Evolutionary conservation across 2,329 filamentous ascomycete species (phyloP).

Genomic region (Colletotrichum somersetense): DNA sequence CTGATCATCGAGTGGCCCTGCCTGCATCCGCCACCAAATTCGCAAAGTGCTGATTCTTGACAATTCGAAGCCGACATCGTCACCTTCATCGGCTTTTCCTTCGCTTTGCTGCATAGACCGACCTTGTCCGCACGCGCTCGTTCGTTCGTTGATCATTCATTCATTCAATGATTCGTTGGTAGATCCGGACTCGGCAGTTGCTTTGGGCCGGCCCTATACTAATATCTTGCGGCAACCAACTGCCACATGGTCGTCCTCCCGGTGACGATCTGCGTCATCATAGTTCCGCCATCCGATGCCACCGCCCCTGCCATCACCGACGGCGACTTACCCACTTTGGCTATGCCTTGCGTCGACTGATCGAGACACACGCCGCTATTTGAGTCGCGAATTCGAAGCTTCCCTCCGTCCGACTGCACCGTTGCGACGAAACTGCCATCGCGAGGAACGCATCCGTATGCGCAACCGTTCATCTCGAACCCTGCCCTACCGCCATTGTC

Average conservation of each 20-base stretch:
- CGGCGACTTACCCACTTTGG: conserved; percentile 33
- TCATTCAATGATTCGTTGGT: background rate
- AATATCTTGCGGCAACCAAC: conserved; percentile 19
- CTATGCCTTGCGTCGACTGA: conserved; percentile 38
- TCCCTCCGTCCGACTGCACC: conserved; percentile 31
- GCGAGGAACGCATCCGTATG: conserved; percentile 22
- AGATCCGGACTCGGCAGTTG: background rate
- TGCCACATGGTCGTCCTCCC: conserved; percentile 32
- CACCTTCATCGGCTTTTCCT: background rate
- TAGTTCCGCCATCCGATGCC: conserved; percentile 18
- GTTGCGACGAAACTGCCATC: conserved; percentile 30
- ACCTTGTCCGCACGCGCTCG: background rate
- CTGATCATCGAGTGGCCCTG: background rate
- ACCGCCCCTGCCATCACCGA: conserved; percentile 22
- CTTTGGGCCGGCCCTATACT: background rate
- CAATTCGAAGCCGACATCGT: background rate
- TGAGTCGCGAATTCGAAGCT: conserved; percentile 26
- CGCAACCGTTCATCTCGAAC: conserved; percentile 35
- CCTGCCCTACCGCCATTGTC: conserved; percentile 17
- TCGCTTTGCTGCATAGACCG: conserved; percentile 1
- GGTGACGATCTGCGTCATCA: conserved; percentile 32
- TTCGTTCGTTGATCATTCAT: background rate
- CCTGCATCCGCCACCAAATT: background rate
- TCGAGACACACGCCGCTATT: conserved; percentile 33
- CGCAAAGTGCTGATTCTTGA: background rate